A percentile compares a stretch with the other conserved stretches of the same genome.
Conservation (phyloP, 345 rosid genomes). For the Schrenkiella parvula region DNA sequence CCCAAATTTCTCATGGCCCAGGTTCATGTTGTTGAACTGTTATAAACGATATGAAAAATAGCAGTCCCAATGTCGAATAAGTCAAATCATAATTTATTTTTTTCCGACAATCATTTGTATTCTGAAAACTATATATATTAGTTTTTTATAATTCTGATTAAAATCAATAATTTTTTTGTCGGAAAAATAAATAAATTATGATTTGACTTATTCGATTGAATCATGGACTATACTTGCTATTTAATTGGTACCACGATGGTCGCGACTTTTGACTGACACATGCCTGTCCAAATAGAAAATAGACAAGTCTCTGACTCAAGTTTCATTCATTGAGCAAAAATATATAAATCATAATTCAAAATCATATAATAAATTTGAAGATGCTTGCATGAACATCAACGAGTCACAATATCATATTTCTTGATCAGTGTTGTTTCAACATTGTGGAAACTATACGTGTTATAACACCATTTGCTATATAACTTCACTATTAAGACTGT, state of each 20-base stretch:
- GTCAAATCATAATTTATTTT: too few relatives aligned
- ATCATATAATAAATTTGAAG: neutral
- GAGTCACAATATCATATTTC: neutral
- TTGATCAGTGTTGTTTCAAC: neutral
- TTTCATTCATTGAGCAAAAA: neutral
- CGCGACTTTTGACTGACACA: neutral
- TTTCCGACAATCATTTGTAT: too few relatives aligned
- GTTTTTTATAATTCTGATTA: too few relatives aligned
- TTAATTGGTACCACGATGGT: neutral
- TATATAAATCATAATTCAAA: neutral
- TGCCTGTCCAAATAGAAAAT: neutral
- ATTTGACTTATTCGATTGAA: too few relatives aligned
- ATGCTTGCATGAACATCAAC: neutral
- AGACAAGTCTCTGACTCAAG: neutral
- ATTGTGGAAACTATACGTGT: neutral
- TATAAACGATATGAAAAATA: neutral
- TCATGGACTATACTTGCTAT: neutral
- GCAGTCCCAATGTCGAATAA: too few relatives aligned
- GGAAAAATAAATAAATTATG: too few relatives aligned
- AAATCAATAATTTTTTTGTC: too few relatives aligned
- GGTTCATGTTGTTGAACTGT: neutral
- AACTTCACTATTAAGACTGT: too few relatives aligned
- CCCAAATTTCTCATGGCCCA: neutral
- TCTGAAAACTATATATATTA: too few relatives aligned
- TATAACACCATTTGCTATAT: neutral